Conservation (phyloP, 495 filamentous ascomycete species). For the Talaromyces thailandensis region DNA sequence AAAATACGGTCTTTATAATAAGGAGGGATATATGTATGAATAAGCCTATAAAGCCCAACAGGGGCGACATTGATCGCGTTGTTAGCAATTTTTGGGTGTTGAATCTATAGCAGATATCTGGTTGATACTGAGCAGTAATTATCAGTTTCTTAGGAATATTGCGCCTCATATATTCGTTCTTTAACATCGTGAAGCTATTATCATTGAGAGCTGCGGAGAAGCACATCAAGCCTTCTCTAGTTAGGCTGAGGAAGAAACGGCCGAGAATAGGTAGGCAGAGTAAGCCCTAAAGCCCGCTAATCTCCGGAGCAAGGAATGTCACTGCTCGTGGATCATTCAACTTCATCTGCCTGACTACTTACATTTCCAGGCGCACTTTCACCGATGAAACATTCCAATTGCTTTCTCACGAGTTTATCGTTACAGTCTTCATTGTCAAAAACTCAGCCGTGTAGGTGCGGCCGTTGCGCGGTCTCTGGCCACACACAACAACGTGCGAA, state of each 20-base stretch:
- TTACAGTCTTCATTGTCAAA: neutral
- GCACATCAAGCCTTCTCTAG: neutral
- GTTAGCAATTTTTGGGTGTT: constrained; percentile 4
- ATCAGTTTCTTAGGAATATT: neutral
- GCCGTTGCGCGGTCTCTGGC: neutral
- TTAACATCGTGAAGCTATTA: neutral
- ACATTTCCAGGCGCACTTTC: too few relatives aligned
- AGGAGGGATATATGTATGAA: constrained; percentile 14
- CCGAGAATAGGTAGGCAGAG: neutral
- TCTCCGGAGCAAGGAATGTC: neutral
- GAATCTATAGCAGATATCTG: neutral
- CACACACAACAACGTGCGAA: neutral
- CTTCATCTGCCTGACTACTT: too few relatives aligned
- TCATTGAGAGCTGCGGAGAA: neutral
- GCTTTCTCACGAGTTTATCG: neutral
- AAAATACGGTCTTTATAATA: too few relatives aligned
- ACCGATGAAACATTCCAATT: neutral
- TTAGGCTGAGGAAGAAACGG: neutral
- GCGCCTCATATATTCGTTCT: neutral
- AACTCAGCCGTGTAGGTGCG: neutral
- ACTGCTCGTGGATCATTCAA: too few relatives aligned
- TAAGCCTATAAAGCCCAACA: constrained; percentile 40
- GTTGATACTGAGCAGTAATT: neutral
- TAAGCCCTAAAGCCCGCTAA: neutral
- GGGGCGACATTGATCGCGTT: constrained; percentile 32